A percentile compares a stretch with the other conserved stretches of the same genome.
Evolutionary conservation across 1,139 yeast genomes (phyloP).

Genomic region (Pichia sp.): DNA sequence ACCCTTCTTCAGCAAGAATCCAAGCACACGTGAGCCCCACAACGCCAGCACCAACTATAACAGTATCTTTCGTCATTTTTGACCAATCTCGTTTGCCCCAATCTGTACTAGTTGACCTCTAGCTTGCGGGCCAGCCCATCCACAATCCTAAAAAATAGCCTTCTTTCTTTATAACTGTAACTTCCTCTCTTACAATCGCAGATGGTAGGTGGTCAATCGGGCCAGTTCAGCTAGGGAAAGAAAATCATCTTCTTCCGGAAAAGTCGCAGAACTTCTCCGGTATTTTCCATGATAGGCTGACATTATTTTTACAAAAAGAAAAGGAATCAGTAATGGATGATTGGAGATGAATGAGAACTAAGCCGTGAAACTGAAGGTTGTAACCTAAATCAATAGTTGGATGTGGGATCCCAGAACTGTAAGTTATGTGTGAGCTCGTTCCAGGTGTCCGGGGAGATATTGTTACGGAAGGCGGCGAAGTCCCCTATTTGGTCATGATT

Average conservation of each 20-base stretch:
- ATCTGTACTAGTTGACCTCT: background rate
- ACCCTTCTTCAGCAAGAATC: slow-evolving; percentile 18
- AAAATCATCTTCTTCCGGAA: background rate
- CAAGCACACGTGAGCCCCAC: slow-evolving; percentile 23
- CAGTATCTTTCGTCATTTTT: slow-evolving; percentile 5
- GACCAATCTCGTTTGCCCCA: background rate
- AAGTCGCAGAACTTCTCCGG: slow-evolving; percentile 4
- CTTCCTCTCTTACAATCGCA: too few relatives aligned
- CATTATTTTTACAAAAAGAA: too few relatives aligned
- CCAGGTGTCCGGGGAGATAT: slow-evolving; percentile 13
- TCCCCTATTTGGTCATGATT: slow-evolving; percentile 6
- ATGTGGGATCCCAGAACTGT: slow-evolving; percentile 11
- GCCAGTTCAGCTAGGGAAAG: background rate
- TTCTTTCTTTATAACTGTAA: too few relatives aligned
- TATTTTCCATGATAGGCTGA: background rate
- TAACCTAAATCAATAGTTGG: too few relatives aligned
- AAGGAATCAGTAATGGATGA: too few relatives aligned
- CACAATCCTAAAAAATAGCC: background rate
- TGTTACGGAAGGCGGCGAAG: slow-evolving; percentile 10
- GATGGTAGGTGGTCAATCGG: background rate
- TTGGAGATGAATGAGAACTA: too few relatives aligned
- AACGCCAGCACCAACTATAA: slow-evolving; percentile 17
- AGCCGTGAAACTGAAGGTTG: too few relatives aligned
- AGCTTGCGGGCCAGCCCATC: background rate
- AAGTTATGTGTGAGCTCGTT: slow-evolving; percentile 9